Base-by-base conservation (phyloP, 2,329 filamentous ascomycete species). In the Hypoxylon sp. region DNA sequence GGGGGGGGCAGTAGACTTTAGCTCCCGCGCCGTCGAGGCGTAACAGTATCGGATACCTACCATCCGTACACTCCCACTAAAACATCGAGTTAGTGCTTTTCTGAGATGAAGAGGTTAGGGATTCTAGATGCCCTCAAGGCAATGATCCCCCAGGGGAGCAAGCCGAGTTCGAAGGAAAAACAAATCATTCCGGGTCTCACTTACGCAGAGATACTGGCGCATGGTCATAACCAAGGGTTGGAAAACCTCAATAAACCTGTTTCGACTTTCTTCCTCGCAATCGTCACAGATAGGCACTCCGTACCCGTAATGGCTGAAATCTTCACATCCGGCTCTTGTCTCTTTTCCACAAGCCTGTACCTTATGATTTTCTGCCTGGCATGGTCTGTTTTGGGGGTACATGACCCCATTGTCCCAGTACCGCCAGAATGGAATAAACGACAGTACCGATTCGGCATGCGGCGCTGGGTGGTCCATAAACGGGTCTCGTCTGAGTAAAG, bases 121-220 rank as follows among this genome's bases (percentile, higher is more conserved):
- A 4, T 33, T 33, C 30, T 26, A 26, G 24, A 26, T 26, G 6
- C 6, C 3, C 24, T 6, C 3, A 6, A 6, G 24, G 6, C 24
- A 26, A 26, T 14, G 12, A 12, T 12, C 30, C 9, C 30, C 8
- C n/a, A n/a, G n/a, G n/a, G 4, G 30, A 11, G 12, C 30, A 33
- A 11, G 30, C 30, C 14, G 11, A 33, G 14, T n/a, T n/a, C n/a
- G 12, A 11, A 11, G 30, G 9, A 12, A 33, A 12, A 12, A 33
- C 12, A 30, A 30, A 11, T 30, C 8, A 30, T 30, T 33, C 30
- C 14, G 30, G 30, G 3, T 14, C 9, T 20, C n/a, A n/a, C 36
- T 40, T 8, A 11, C 1, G 20, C 66, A 68, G 4, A 61, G 16
- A 30, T 68, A 66, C 16, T 36, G 40, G 5, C 66, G 55, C 18